phyloP scores from a whole-genome alignment of 73 alveolate genomes.

The Durusdinium trenchii region DNA sequence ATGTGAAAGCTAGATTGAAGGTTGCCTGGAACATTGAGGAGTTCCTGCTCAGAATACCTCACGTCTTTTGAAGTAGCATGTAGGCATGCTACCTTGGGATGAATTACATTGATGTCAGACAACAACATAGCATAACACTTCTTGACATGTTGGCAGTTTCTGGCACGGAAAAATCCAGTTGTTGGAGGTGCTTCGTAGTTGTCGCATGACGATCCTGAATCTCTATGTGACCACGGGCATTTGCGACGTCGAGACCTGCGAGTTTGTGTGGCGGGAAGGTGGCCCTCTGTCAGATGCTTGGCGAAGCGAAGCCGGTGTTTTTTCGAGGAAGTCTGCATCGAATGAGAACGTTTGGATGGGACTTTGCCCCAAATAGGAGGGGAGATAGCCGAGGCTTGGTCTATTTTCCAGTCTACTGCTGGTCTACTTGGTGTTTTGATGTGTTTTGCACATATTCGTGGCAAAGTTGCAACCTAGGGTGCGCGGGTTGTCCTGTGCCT shows the following conservation, averaged over 20 bases:
- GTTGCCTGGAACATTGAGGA: not conserved
- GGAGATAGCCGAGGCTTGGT: no score
- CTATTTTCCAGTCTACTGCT: no score
- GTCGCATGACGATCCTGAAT: conserved; percentile 76
- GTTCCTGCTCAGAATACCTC: not conserved
- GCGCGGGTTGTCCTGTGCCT: no score
- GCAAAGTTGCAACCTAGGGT: no score
- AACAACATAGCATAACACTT: no score
- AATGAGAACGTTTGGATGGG: no score
- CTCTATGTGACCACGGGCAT: conserved; percentile 65
- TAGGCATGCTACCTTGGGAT: not conserved
- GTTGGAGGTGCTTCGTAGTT: conserved; percentile 46
- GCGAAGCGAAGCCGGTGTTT: no score
- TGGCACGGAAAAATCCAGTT: not conserved
- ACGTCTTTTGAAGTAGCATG: not conserved
- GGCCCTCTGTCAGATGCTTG: conserved; percentile 53
- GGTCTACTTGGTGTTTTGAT: no score
- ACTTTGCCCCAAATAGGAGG: no score
- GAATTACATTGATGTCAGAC: not conserved
- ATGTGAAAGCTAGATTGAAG: no score
- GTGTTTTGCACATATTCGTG: no score
- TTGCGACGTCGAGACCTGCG: conserved; percentile 42
- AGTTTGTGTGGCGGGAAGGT: conserved; percentile 78
- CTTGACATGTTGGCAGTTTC: not conserved
- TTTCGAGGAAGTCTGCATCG: no score